Percentiles rank a stretch among this genome's conserved stretches.
Conservation (phyloP, 352 stramenopile species). For the Halophytophthora polymorphica region DNA sequence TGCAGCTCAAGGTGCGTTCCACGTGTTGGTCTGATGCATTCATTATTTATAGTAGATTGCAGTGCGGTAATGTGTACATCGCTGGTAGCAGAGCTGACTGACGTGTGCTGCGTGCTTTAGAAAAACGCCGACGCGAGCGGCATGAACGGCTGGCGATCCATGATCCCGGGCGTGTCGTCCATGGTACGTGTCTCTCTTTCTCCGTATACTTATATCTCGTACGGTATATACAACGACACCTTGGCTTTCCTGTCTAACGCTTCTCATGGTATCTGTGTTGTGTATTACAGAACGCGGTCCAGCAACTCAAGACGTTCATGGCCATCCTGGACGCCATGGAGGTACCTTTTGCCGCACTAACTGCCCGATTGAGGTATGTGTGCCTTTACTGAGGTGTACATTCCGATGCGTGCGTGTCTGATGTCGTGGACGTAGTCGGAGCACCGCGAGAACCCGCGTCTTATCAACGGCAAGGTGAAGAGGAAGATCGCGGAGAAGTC, state of each 20-base stretch:
- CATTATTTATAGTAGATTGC: no score
- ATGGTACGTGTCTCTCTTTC: constrained; percentile 45
- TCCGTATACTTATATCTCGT: background rate
- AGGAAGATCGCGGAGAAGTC: constrained; percentile 78
- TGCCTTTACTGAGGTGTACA: background rate
- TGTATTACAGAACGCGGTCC: constrained; percentile 59
- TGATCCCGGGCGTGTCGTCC: constrained; percentile 72
- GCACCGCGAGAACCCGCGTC: constrained; percentile 59
- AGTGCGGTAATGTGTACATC: no score
- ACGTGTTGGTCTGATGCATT: background rate
- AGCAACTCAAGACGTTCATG: constrained; percentile 85
- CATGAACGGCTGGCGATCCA: constrained; percentile 74
- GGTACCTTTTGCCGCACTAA: constrained; percentile 27
- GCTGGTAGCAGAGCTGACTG: background rate
- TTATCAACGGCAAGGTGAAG: constrained; percentile 86
- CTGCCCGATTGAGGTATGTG: no score
- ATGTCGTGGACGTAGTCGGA: constrained; percentile 36
- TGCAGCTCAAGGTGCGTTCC: constrained; percentile 59
- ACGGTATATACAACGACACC: no score
- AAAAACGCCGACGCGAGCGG: constrained; percentile 76
- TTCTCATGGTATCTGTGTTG: constrained; percentile 1
- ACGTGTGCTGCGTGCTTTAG: constrained; percentile 17
- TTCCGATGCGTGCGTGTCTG: background rate
- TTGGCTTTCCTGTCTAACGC: background rate
- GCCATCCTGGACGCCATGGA: constrained; percentile 76